Percentiles rank a stretch among this genome's conserved stretches.
Evolutionary conservation across 2,329 filamentous ascomycete genomes (phyloP).

Genomic region (Metarhizium album): DNA sequence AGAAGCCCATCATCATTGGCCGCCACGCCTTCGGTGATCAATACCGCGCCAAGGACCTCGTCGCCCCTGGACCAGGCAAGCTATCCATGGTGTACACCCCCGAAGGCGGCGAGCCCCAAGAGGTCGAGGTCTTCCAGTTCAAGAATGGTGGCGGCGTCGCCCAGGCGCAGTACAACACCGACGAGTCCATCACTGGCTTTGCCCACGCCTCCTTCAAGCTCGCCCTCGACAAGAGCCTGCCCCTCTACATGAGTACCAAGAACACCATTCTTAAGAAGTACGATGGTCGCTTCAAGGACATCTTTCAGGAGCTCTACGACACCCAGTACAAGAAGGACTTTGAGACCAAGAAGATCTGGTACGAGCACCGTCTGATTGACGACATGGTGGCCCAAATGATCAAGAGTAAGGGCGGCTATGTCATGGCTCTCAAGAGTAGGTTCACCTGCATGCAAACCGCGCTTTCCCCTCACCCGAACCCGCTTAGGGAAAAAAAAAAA

Average conservation of each 20-base stretch:
- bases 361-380: conserved; percentile 97
- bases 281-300: conserved; percentile 97
- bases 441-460: conserved; percentile 10
- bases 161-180: conserved; percentile 97
- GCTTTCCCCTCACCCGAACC: background rate
- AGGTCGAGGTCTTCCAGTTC: conserved; percentile 86
- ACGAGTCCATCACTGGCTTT: conserved; percentile 89
- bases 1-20: conserved; percentile 98
- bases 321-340: conserved; percentile 77
- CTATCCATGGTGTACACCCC: conserved; percentile 94
- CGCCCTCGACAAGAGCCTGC: conserved; percentile 73
- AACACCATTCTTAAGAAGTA: conserved; percentile 99
- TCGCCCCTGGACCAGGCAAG: conserved; percentile 73
- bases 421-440: conserved; percentile 97
- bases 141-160: conserved; percentile 76
- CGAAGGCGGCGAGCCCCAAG: conserved; percentile 67
- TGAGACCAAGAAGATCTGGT: conserved; percentile 91
- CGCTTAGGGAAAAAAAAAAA: background rate
- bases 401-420: conserved; percentile 92
- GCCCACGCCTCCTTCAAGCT: conserved; percentile 96
- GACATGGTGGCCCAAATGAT: conserved; percentile 99
- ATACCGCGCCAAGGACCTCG: conserved; percentile 90
- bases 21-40: conserved; percentile 98
- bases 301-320: conserved; percentile 96
- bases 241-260: conserved; percentile 99